Evolutionary conservation across 306 rosid species (phyloP), one percentile per base, ranked within the genome.

Genomic region (Styphnolobium japonicum): DNA sequence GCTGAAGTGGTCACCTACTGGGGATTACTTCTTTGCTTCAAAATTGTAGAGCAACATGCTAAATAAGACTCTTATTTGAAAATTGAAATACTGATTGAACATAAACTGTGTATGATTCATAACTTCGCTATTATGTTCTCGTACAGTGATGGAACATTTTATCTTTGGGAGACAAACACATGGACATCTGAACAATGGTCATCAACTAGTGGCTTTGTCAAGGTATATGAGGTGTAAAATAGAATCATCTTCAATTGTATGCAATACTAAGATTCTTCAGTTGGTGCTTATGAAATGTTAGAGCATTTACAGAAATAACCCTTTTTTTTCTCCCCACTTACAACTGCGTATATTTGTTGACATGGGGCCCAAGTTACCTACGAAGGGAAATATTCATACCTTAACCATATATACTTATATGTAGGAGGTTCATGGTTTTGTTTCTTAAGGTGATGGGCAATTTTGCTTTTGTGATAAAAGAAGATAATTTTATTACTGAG

Each of bases 171-270:
- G 83, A 95, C 97, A 23, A 95, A 91, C 86, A 88, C 97, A 31
- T 95, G 98, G 98, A 90, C 92, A 53, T 95, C 98, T 71, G 98
- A 91, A 61, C 89, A 88, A 76, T 95, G 98, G 98, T 91, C 98
- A 23, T 85, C 98, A 58, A 71, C 92, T 71, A 95, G 97, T 40
- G 96, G 98, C 63, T 95, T 92, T 80, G 94, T 91, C 71, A 90
- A 88, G 94, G 98, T 95, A 86, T 75, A 33, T 43, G 52, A 70
- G 27, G 16, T 86, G 48, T 56, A 46, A 34, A 33, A 49, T 8
- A 14, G 7, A 63, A 62, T 63, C 27, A 11, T 76, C 53, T 55
- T 39, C 23, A 34, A 62, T 34, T 3, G 23, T 77, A 53, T 67
- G 43, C 67, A 10, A 22, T 66, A 29, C 31, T 37, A 37, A 49